Percentiles rank a stretch among this genome's conserved stretches.
These are phyloP conservation scores for Phytophthora pseudosyringae DNA, from an alignment of 352 stramenopile species.

Conservation along the genomic window DNA sequence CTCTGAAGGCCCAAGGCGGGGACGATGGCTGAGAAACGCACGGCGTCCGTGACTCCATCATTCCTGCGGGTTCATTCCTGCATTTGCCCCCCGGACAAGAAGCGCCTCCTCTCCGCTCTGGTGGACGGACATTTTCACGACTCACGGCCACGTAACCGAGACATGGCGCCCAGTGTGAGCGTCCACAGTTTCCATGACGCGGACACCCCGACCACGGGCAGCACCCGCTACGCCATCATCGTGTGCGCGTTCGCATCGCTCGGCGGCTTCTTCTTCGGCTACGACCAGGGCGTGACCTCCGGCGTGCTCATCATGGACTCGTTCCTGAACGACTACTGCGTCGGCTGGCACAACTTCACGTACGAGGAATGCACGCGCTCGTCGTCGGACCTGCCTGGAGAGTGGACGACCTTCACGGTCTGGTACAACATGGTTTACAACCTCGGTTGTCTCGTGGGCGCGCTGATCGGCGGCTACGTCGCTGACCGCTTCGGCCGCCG, in stretches of 20 bases:
- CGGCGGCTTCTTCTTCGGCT: slow-evolving; percentile 38
- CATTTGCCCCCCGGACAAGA: slow-evolving; percentile 25
- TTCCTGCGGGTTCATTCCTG: slow-evolving; percentile 27
- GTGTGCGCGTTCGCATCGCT: slow-evolving; percentile 35
- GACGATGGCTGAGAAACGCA: slow-evolving; percentile 26
- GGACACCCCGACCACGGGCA: slow-evolving; percentile 36
- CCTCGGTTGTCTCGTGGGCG: slow-evolving; percentile 43
- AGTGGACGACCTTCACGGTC: slow-evolving; percentile 42
- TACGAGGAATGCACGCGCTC: slow-evolving; percentile 30
- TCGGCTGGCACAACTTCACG: slow-evolving; percentile 42
- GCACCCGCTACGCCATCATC: slow-evolving; percentile 40
- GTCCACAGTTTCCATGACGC: slow-evolving; percentile 32
- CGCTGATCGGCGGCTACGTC: slow-evolving; percentile 39
- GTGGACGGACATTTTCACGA: slow-evolving; percentile 12
- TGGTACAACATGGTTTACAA: slow-evolving; percentile 47
- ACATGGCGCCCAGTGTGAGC: slow-evolving; percentile 24
- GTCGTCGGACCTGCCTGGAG: slow-evolving; percentile 26
- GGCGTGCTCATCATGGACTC: slow-evolving; percentile 43
- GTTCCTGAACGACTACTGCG: slow-evolving; percentile 45
- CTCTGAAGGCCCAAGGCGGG: slow-evolving; percentile 19
- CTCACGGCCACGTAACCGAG: slow-evolving; percentile 16
- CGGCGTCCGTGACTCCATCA: slow-evolving; percentile 23
- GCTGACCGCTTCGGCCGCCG: slow-evolving; percentile 33
- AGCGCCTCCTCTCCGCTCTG: background rate
- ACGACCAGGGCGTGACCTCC: slow-evolving; percentile 34